Percentiles rank a stretch among this genome's conserved stretches.
Evolutionary conservation across 2,329 filamentous ascomycete genomes (phyloP).

Genomic region (Myriosclerotinia curreyana): DNA sequence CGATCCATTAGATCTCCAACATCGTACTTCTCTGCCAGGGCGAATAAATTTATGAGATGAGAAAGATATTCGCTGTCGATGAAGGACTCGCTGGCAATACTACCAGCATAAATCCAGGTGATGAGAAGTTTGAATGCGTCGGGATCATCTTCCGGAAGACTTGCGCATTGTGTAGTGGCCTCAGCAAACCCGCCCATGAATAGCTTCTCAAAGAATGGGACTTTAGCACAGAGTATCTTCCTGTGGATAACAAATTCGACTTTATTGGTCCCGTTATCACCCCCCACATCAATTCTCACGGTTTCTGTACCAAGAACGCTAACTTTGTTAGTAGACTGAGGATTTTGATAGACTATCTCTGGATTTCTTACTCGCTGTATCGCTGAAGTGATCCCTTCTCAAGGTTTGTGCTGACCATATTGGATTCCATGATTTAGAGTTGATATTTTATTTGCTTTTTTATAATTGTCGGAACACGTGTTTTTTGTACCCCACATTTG

Average conservation of each 20-base stretch:
- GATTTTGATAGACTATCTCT: neutral
- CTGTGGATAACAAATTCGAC: conserved; percentile 23
- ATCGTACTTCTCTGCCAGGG: conserved; percentile 1
- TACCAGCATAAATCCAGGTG: conserved; percentile 13
- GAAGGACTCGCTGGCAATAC: neutral
- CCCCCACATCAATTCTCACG: conserved; percentile 26
- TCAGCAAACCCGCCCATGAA: conserved; percentile 22
- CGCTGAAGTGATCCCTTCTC: neutral
- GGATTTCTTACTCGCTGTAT: neutral
- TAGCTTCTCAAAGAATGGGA: conserved; percentile 24
- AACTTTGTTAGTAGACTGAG: neutral
- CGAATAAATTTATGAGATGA: neutral
- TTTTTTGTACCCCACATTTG: no score
- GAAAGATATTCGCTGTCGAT: neutral
- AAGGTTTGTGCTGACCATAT: no score
- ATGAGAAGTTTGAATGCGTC: conserved; percentile 7
- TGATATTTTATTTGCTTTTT: neutral
- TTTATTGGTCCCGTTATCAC: neutral
- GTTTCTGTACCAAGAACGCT: conserved; percentile 15
- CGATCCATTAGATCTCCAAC: neutral
- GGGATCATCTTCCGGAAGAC: conserved; percentile 20
- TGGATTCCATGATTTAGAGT: neutral
- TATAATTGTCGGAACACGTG: no score
- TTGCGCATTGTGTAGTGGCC: neutral
- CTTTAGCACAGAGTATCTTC: conserved; percentile 20